Base-by-base conservation (phyloP, 2,329 filamentous ascomycete species). In the Ambrosiella beaveri region DNA sequence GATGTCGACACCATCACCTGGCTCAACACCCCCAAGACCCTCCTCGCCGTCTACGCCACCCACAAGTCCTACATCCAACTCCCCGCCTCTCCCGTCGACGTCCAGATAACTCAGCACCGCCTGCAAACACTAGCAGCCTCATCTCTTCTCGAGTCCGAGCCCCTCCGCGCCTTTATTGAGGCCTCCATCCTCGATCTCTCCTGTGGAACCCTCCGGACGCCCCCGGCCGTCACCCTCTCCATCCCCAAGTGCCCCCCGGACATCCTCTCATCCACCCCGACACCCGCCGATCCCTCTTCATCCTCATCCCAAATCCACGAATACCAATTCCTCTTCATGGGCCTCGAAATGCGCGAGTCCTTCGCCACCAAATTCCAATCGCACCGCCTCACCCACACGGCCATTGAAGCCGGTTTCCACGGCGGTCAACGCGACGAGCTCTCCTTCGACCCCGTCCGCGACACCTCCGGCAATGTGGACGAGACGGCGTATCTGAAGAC, bases 391-490 rank as follows among this genome's bases (percentile, higher is more conserved):
- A 70, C 69, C 7, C 79, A 80, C 69, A 75, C 71, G 17, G 74
- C 70, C 63, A 70, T 79, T 61, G 74, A 80, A 61, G 75, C 71
- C 4, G 77, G 76, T 0, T 70, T 71, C 55, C 73, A 75, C 59
- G 74, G 73, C 54, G 76, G 76, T 5, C 73, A 72, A 11, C 70
- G 75, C n/a, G 71, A 74, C 17, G 74, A 78, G 63, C 65, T 81
- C 27, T 71, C 69, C 1, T 69, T 81, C 7, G 68, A 73, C 47
- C 69, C 71, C 6, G 58, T 12, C 1, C 17, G 47, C 15, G 37
- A 54, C 4, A n/a, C 19, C 5, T 37, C 19, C 9, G 50, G 45
- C n/a, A 51, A 45, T 11, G 44, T 37, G 13, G 52, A n/a, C 36
- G 54, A 47, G 27, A 36, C 15, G 8, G 36, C 40, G 17, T 60